Evolutionary conservation across 208 protist genomes (phyloP).

Genomic region (Trypanosomatidae sp.): DNA sequence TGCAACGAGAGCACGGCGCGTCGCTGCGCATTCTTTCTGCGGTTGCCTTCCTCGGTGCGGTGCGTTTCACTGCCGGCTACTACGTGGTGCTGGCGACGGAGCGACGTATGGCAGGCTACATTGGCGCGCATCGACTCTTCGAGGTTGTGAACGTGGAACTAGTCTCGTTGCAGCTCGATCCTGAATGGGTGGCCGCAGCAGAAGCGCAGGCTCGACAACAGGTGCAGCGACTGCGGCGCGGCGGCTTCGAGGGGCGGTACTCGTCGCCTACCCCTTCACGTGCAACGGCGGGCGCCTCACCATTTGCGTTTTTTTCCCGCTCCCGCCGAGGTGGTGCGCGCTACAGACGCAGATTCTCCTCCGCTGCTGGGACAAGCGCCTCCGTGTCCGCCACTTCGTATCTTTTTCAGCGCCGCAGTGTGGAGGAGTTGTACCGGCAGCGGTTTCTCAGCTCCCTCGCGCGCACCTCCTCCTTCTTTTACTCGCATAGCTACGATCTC

Average conservation of each 20-base stretch:
- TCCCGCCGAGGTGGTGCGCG: not conserved
- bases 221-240: not conserved
- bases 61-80: slow-evolving; percentile 93
- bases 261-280: not conserved
- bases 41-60: slow-evolving; percentile 75
- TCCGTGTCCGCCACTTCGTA: slow-evolving; percentile 15
- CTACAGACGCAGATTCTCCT: not conserved
- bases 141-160: slow-evolving; percentile 77
- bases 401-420: slow-evolving; percentile 18
- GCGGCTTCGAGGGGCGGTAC: not conserved
- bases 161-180: slow-evolving; percentile 39
- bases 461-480: slow-evolving; percentile 91
- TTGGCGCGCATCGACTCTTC: slow-evolving; percentile 92
- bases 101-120: slow-evolving; percentile 68
- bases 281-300: not conserved
- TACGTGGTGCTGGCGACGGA: slow-evolving; percentile 92
- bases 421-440: slow-evolving; percentile 70
- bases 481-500: slow-evolving; percentile 96
- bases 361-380: not conserved
- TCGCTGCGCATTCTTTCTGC: slow-evolving; percentile 23
- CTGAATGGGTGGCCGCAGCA: slow-evolving; percentile 14
- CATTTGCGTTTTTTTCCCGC: not conserved
- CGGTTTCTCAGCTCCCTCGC: slow-evolving; percentile 67
- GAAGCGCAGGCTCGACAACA: slow-evolving; percentile 2
- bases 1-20: slow-evolving; percentile 26